Evolutionary conservation across 331 rosid species (phyloP), one percentile per base, ranked within the genome.

Genomic region (Quercus tomentella): DNA sequence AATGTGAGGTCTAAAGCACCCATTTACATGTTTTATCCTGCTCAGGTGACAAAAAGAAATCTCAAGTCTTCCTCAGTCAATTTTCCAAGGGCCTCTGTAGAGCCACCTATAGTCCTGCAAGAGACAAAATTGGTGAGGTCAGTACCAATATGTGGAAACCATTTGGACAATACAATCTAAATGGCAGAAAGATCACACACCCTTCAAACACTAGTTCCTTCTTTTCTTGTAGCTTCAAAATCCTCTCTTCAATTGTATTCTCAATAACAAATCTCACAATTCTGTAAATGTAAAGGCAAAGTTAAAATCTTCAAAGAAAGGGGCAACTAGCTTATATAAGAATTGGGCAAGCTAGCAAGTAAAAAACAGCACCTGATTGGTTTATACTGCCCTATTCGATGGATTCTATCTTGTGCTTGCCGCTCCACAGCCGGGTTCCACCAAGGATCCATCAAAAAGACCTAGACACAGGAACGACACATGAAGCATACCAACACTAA

Each of bases 401-500:
- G 98, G 82, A 94, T 94, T 86, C 97, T 89, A 82, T 95, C 98
- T 82, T 95, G 97, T 69, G 98, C 97, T 86, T 95, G 98, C 56
- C 91, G 92, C 91, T 92, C 98, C 70, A 93, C 97, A 4, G 99
- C 99, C 0, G 99, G 97, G 86, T 95, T 95, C 99, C 97, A 95
- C 99, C 99, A 95, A 3, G 94, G 99, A 70, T 95, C 97, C 97
- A 95, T 95, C 80, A 95, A 85, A 85, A 95, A 95, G 37, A 95
- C 97, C 98, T 95, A 77, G 20, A 21, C 49, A 62, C 17, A 67
- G 72, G 51, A 33, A 37, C 26, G 1, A 37, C 23, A 65, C 45
- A 65, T 16, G 68, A 65, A 66, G 54, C 41, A 72, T 14, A 61
- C 52, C n/a, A 49, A 43, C 14, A 21, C 30, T 70, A 41, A 41